Evolutionary conservation across 345 rosid species (phyloP), one percentile per base, ranked within the genome.

Genomic region (Moringa oleifera): DNA sequence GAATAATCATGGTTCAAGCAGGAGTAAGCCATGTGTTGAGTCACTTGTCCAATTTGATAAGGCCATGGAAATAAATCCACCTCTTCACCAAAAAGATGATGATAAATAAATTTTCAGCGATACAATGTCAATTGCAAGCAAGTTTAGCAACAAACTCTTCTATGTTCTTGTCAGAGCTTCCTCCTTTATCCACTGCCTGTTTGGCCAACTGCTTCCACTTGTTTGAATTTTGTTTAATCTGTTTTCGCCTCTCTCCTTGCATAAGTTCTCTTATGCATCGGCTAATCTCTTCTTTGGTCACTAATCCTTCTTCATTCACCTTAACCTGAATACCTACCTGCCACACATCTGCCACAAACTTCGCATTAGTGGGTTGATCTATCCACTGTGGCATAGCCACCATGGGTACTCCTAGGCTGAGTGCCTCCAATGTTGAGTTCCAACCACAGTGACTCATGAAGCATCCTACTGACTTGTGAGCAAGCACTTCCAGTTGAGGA

Each of bases 351-450:
- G 68, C 73, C 1, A 82, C 56, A 65, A 76, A 76, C 61, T 77
- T 80, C 0, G 87, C 77, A 60, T 73, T 73, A 0, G 77, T 73
- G 0, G 73, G 73, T 24, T 73, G 73, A 20, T 73, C 77, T 20
- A 67, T 60, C 19, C 51, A 68, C 56, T 69, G 60, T 0, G 77
- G 77, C 73, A 73, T 73, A 1, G 73, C 77, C 31, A 73, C 75
- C 84, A 83, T 63, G 21, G 83, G 76, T 9, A 83, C 84, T 19
- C 88, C 88, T 65, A 83, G 55, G 49, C 83, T 79, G 61, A 85
- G 20, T 0, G 86, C 85, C 64, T 85, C 91, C 1, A 83, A 49
- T 0, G 84, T 82, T 10, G 91, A 85, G 51, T 85, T 85, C 91
- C 91, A 85, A 1, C 91, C 85, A 6, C 80, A 76, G 33, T 80